Conservation (phyloP, 2,329 filamentous ascomycete species). For the Aspergillus oerlinghausenensis region DNA sequence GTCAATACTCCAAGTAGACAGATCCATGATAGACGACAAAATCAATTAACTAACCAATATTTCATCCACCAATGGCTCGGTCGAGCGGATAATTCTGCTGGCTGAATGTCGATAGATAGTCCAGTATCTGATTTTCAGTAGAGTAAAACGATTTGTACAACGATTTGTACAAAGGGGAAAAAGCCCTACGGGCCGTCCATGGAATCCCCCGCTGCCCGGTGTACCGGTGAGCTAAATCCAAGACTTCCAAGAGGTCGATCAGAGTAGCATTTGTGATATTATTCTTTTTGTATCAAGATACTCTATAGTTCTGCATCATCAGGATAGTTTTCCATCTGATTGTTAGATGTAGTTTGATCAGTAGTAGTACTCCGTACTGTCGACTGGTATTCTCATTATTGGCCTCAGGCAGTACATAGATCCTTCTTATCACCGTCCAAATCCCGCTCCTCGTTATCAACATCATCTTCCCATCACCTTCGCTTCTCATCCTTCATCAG, state of each 20-base stretch:
- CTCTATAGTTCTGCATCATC: not conserved
- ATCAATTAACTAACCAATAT: not conserved
- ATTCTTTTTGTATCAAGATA: not conserved
- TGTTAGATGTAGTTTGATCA: not conserved
- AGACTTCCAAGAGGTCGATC: not conserved
- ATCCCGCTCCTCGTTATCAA: conserved; percentile 1
- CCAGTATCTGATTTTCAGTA: not conserved
- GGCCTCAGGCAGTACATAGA: not conserved
- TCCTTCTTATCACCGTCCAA: conserved; percentile 1
- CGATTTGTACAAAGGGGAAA: too few relatives aligned
- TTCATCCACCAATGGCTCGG: not conserved
- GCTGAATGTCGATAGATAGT: not conserved
- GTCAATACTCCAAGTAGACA: not conserved
- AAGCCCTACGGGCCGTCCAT: not conserved
- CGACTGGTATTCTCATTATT: too few relatives aligned
- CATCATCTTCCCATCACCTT: not conserved
- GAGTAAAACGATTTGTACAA: not conserved
- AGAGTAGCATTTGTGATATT: not conserved
- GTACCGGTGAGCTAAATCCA: conserved; percentile 8
- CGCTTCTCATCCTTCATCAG: not conserved
- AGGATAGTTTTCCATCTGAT: not conserved
- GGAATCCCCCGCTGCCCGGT: conserved; percentile 7
- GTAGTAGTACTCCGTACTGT: not conserved
- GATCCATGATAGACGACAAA: not conserved
- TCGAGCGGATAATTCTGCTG: not conserved